Conservation (phyloP, 495 filamentous ascomycete species). For the Neurospora terricola region DNA sequence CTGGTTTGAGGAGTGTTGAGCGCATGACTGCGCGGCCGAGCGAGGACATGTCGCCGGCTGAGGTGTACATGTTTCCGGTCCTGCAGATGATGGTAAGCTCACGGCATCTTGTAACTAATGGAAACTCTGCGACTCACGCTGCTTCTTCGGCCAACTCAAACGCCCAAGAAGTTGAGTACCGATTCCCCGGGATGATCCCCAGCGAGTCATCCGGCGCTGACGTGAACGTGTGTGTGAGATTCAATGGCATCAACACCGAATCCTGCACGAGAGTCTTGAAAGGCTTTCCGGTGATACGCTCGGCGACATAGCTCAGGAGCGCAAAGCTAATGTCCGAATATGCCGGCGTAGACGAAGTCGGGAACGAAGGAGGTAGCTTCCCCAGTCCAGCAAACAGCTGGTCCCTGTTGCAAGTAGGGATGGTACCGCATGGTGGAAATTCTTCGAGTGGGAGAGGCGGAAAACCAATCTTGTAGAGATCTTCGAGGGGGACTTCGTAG, state of each 20-base stretch:
- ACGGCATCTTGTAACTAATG: background rate
- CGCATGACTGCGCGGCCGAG: constrained; percentile 45
- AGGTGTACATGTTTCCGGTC: constrained; percentile 49
- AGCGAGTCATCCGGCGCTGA: constrained; percentile 20
- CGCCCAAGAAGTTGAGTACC: constrained; percentile 20
- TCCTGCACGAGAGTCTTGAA: constrained; percentile 30
- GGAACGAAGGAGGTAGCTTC: constrained; percentile 27
- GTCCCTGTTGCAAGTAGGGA: constrained; percentile 27
- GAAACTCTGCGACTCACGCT: constrained; percentile 15
- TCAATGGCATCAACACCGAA: constrained; percentile 30
- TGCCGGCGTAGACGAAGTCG: constrained; percentile 24
- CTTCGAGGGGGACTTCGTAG: constrained; percentile 19
- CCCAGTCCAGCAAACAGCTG: constrained; percentile 29
- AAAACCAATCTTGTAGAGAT: constrained; percentile 20
- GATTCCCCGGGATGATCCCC: constrained; percentile 26
- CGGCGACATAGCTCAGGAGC: constrained; percentile 27
- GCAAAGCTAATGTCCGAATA: constrained; percentile 33
- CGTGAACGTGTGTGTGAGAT: constrained; percentile 31
- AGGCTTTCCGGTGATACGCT: constrained; percentile 26
- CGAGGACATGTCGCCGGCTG: constrained; percentile 36
- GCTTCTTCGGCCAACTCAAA: constrained; percentile 25
- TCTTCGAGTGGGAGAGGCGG: constrained; percentile 30
- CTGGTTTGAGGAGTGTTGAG: constrained; percentile 35
- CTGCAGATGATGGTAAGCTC: constrained; percentile 13
- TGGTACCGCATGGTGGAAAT: constrained; percentile 33